Conservation (phyloP, 106 monocot genomes). For the Allium cepa region DNA sequence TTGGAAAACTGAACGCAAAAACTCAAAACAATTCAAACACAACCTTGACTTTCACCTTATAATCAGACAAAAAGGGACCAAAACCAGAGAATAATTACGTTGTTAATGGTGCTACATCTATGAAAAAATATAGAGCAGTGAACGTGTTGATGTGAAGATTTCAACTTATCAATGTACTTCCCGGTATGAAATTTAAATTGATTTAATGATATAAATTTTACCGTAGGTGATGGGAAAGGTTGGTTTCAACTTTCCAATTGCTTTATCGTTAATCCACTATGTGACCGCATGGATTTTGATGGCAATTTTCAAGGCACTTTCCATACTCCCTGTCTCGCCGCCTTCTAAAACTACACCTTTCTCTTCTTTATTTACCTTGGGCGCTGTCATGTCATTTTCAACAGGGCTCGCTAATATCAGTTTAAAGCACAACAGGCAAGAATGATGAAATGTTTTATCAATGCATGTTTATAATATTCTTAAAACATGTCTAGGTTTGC, state of each 20-base stretch:
- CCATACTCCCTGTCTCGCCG: constrained; percentile 76
- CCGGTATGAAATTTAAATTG: neutral
- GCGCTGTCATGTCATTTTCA: constrained; percentile 89
- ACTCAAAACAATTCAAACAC: no score
- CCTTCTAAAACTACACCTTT: constrained; percentile 85
- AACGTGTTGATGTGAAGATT: no score
- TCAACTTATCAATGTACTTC: neutral
- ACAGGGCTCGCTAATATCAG: constrained; percentile 93
- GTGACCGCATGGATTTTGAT: constrained; percentile 70
- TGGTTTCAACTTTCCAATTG: constrained; percentile 94
- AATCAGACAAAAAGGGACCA: no score
- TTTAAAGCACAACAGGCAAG: constrained; percentile 91
- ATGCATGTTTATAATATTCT: no score
- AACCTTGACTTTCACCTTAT: no score
- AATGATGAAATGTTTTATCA: neutral
- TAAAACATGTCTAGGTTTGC: no score
- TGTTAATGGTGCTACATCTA: no score
- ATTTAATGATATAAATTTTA: neutral
- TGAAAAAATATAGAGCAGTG: no score
- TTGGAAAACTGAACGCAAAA: no score
- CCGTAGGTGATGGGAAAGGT: constrained; percentile 82
- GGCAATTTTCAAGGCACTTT: constrained; percentile 62
- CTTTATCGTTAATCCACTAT: constrained; percentile 86
- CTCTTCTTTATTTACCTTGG: constrained; percentile 87
- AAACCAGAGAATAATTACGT: no score